These are phyloP conservation scores for Cetraspora pellucida DNA, from an alignment of 192 early-diverging fungal species.

Conservation along the genomic window DNA sequence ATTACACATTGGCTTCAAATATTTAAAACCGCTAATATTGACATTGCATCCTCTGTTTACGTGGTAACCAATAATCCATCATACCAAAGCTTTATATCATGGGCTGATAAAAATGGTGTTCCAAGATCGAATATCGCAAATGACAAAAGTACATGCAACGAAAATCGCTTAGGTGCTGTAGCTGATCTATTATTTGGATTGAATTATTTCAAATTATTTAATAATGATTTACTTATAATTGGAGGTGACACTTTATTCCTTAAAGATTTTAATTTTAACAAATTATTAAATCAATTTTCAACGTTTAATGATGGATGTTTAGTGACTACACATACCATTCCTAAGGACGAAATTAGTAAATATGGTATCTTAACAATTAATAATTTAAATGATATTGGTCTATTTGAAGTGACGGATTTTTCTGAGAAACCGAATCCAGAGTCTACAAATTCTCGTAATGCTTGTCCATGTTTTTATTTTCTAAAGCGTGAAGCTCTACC, in stretches of 20 bases:
- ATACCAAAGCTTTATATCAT: conserved; percentile 47
- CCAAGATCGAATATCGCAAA: conserved; percentile 47
- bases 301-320: conserved; percentile 38
- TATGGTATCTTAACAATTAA: conserved; percentile 51
- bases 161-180: conserved; percentile 59
- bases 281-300: conserved; percentile 39
- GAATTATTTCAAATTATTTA: conserved; percentile 23
- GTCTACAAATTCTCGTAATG: conserved; percentile 48
- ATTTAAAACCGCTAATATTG: conserved; percentile 18
- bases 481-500: conserved; percentile 37
- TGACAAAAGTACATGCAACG: conserved; percentile 54
- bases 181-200: conserved; percentile 54
- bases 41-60: conserved; percentile 35
- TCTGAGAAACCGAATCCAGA: conserved; percentile 58
- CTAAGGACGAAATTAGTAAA: conserved; percentile 50
- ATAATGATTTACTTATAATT: conserved; percentile 50
- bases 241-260: conserved; percentile 66
- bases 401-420: conserved; percentile 50
- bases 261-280: conserved; percentile 50
- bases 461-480: conserved; percentile 67
- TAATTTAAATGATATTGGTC: neutral
- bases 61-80: conserved; percentile 54
- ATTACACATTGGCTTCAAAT: conserved; percentile 46
- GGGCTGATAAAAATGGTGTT: conserved; percentile 45
- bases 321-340: conserved; percentile 52